These are phyloP conservation scores for Crithidia sp. DNA, from an alignment of 208 protist genomes.

Conservation along the genomic window DNA sequence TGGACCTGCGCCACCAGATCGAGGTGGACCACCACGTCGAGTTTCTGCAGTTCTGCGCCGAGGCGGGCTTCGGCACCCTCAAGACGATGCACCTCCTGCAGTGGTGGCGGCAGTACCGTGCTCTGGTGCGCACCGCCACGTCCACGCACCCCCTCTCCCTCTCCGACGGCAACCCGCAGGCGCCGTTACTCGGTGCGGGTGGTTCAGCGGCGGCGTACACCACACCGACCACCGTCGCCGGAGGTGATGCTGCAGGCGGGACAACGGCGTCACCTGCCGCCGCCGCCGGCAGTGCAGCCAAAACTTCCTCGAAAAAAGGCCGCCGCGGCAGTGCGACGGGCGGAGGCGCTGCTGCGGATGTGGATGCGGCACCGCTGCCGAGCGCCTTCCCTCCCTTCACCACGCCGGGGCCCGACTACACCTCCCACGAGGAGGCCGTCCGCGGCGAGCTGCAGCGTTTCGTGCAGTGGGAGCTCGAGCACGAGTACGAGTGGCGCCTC, in stretches of 20 bases:
- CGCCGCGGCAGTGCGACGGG: not conserved
- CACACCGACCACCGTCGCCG: not conserved
- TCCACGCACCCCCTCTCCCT: conserved; percentile 14
- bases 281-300: not conserved
- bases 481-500: conserved; percentile 63
- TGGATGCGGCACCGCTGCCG: not conserved
- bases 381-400: not conserved
- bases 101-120: conserved; percentile 40
- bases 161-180: conserved; percentile 33
- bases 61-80: conserved; percentile 44
- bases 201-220: not conserved
- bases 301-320: conserved; percentile 1
- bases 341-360: not conserved
- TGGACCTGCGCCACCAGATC: conserved; percentile 69
- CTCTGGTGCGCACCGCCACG: conserved; percentile 21
- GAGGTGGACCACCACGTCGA: conserved; percentile 70
- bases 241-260: not conserved
- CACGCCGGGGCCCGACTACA: conserved; percentile 1
- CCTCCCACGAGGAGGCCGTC: conserved; percentile 24
- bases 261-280: not conserved
- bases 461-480: conserved; percentile 54
- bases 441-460: conserved; percentile 42
- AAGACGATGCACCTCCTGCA: conserved; percentile 74
- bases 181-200: not conserved
- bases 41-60: conserved; percentile 71